Conservation (phyloP, 148 eudicot genomes). For the Beta vulgaris region DNA sequence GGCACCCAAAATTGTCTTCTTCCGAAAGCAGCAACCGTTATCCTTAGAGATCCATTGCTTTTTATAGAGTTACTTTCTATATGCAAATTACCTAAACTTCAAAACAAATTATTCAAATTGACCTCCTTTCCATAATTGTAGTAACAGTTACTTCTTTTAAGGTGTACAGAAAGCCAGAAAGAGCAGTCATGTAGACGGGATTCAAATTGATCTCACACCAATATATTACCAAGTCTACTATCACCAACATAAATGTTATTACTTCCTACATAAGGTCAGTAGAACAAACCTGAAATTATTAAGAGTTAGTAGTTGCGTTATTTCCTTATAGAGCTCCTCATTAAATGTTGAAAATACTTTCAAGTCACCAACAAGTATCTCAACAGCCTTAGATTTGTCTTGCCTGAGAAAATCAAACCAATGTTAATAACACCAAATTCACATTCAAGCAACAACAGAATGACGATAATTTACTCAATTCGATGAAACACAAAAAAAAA, state of each 20-base stretch:
- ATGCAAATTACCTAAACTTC: not conserved
- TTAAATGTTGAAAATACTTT: slow-evolving; percentile 84
- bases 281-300: slow-evolving; percentile 68
- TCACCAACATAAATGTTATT: too few species aligned
- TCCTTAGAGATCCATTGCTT: not conserved
- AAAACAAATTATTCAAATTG: not conserved
- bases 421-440: not conserved
- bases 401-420: slow-evolving; percentile 46
- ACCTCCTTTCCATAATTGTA: too few species aligned
- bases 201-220: too few species aligned
- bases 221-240: too few species aligned
- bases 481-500: not conserved
- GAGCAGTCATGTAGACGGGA: too few species aligned
- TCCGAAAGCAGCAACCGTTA: not conserved
- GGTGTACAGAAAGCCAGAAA: too few species aligned
- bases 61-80: not conserved
- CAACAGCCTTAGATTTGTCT: slow-evolving; percentile 82
- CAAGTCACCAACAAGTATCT: slow-evolving; percentile 72
- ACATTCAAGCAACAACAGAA: not conserved
- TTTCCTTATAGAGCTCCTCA: slow-evolving; percentile 72
- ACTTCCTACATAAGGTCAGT: not conserved
- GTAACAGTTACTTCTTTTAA: too few species aligned
- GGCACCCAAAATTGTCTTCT: not conserved
- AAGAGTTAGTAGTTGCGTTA: slow-evolving; percentile 72
- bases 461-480: not conserved